Base-by-base conservation (phyloP, 805 yeast genomes). In the Candida cerambycidarum region DNA sequence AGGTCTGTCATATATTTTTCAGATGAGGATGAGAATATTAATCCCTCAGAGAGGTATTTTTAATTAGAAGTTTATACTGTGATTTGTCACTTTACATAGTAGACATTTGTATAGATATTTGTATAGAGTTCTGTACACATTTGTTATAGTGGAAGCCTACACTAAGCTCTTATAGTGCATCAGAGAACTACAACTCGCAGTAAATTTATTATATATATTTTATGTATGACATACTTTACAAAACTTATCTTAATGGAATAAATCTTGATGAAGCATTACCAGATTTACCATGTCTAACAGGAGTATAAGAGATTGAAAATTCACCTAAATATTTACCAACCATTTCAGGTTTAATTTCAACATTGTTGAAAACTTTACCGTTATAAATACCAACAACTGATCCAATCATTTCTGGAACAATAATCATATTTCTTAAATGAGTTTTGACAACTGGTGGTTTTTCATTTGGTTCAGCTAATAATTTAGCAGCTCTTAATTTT, bases 291-390 rank as follows among this genome's bases (percentile, higher is more conserved):
- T 95, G 99, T 83, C 95, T 89, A 73, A 92, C 97, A 72, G 99
- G 99, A 76, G 96, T 87, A 83, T 93, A 93, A 65, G 99, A 81
- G 78, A 93, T 93, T 68, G 99, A 92, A 89, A 93, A 93, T 82
- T 93, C 99, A 80, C 97, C 99, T 67, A 93, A 87, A 95, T 93
- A 93, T 86, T 92, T 97, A 73, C 99, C 98, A 72, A 92, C 90
- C 99, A 93, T 93, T 82, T 93, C 99, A 69, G 99, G 97, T 76
- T 80, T 89, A 78, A 93, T 79, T 78, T 93, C 99, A 75, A 93
- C 97, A 65, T 84, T 86, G 95, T 92, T 92, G 95, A 93, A 93
- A 63, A 80, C 88, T 82, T 93, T 93, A 80, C 99, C 99, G 84
- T 93, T 93, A 96, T 93, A 93, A 64, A 93, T 86, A 79, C 97